phyloP scores from a whole-genome alignment of 1,284 basidiomycete species.

The Retiboletus flavoniger region DNA sequence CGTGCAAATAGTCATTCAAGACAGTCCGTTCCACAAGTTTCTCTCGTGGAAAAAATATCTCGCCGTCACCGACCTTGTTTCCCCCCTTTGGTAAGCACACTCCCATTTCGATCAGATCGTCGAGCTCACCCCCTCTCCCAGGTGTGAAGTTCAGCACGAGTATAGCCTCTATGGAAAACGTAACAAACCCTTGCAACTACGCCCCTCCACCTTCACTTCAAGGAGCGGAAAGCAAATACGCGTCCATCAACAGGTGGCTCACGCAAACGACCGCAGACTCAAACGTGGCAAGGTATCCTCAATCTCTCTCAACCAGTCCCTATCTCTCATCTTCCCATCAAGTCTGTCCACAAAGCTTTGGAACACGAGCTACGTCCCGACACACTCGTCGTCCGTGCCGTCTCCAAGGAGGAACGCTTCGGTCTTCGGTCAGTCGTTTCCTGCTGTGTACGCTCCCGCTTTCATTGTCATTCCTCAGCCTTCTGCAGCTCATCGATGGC shows the following conservation, averaged over 20 bases:
- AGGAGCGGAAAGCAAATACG: constrained; percentile 64
- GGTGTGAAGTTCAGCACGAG: constrained; percentile 79
- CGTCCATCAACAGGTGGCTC: constrained; percentile 58
- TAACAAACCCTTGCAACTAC: constrained; percentile 47
- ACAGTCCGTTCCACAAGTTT: constrained; percentile 38
- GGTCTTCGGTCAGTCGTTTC: constrained; percentile 53
- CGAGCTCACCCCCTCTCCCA: constrained; percentile 24
- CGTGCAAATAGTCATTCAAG: constrained; percentile 15
- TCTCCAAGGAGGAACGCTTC: constrained; percentile 68
- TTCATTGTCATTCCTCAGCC: constrained; percentile 35
- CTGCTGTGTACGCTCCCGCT: background rate
- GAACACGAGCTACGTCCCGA: constrained; percentile 73
- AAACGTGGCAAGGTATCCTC: constrained; percentile 59
- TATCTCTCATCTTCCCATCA: constrained; percentile 6
- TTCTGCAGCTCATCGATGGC: constrained; percentile 63
- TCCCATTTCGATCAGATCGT: background rate
- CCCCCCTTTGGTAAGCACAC: constrained; percentile 50
- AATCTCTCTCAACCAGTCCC: background rate
- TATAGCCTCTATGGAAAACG: constrained; percentile 66
- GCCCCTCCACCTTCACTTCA: constrained; percentile 63
- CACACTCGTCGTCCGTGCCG: constrained; percentile 49
- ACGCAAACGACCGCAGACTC: constrained; percentile 57
- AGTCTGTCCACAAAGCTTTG: constrained; percentile 76
- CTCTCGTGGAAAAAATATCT: constrained; percentile 39
- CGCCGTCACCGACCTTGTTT: constrained; percentile 52